Base-by-base conservation (phyloP, 2,329 filamentous ascomycete genomes). In the Aspergillus hortae region DNA sequence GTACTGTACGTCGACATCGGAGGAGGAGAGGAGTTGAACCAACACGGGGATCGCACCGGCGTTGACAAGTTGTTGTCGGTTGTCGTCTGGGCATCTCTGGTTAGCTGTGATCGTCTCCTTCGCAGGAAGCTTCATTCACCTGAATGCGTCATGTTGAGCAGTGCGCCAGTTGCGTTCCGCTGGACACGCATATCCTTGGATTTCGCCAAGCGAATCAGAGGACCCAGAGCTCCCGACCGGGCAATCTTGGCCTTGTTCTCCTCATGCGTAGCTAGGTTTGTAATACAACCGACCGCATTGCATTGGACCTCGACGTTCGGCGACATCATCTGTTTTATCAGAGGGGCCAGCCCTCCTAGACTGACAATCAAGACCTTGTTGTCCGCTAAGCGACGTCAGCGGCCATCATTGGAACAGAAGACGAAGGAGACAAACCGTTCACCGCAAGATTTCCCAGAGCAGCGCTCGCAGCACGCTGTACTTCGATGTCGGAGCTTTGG, bases 241-340 rank as follows among this genome's bases (percentile, higher is more conserved):
- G 94, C 94, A 71, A 99, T 99, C 77, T 95, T 96, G 53, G 94
- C 92, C 77, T 99, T 99, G 77, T 99, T 99, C 63, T 97, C 94
- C 75, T 99, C 94, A 67, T 99, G 94, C 2, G 94, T 99, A 49
- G 94, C 94, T 51, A 99, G 77, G 69, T 99, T 99, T 43, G 94
- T 99, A 71, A 99, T 99, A 77, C 94, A 99, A 47, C 94, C 94
- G 55, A 99, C 94, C 41, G 94, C 94, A 72, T 99, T 99, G 79
- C 94, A 99, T 74, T 99, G 94, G 23, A 99, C 94, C 71, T 99
- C 94, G 61, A 99, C 94, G 65, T 99, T 99, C 44, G 88, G 84
- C 51, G 92, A 97, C 76, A 95, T 90, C 94, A 99, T 99, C 75
- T 99, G 94, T 60, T 90, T 88, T 74, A 97, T 99, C 54, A 99